A percentile compares a stretch with the other conserved stretches of the same genome.
These are phyloP conservation scores for Rhizophagus prolifer DNA, from an alignment of 192 early-diverging fungal genomes.

Conservation along the genomic window DNA sequence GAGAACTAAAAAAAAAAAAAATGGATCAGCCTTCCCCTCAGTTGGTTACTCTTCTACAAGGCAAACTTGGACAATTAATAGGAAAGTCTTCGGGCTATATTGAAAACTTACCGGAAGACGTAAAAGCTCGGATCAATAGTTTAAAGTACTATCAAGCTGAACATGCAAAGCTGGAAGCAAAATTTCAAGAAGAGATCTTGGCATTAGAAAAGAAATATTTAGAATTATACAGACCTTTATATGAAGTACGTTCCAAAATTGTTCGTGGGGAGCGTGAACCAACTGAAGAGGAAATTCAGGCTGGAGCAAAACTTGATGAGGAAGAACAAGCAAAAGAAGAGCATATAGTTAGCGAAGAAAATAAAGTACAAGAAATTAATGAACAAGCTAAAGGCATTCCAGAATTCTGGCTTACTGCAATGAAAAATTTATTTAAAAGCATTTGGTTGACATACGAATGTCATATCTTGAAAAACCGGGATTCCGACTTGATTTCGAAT, in stretches of 20 bases:
- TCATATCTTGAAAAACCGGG: slow-evolving; percentile 86
- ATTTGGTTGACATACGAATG: slow-evolving; percentile 86
- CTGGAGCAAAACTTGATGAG: slow-evolving; percentile 62
- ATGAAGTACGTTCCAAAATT: slow-evolving; percentile 81
- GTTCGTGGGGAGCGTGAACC: slow-evolving; percentile 85
- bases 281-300: slow-evolving; percentile 78
- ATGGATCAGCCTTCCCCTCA: slow-evolving; percentile 18
- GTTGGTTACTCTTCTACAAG: slow-evolving; percentile 61
- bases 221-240: slow-evolving; percentile 81
- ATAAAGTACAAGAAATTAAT: slow-evolving; percentile 34
- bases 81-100: slow-evolving; percentile 75
- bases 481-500: slow-evolving; percentile 93
- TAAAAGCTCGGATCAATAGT: slow-evolving; percentile 83
- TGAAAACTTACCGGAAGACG: slow-evolving; percentile 68
- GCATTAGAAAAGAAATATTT: slow-evolving; percentile 97
- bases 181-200: slow-evolving; percentile 93
- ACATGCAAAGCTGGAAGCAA: slow-evolving; percentile 78
- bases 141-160: slow-evolving; percentile 88
- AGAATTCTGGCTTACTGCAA: slow-evolving; percentile 93
- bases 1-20: slow-evolving; percentile 3
- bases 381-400: slow-evolving; percentile 73
- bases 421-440: slow-evolving; percentile 90
- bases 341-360: slow-evolving; percentile 34
- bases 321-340: slow-evolving; percentile 58
- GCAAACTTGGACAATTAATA: slow-evolving; percentile 74